These are phyloP conservation scores for Alternaria sp. DNA, from an alignment of 2,329 filamentous ascomycete species.

Conservation along the genomic window DNA sequence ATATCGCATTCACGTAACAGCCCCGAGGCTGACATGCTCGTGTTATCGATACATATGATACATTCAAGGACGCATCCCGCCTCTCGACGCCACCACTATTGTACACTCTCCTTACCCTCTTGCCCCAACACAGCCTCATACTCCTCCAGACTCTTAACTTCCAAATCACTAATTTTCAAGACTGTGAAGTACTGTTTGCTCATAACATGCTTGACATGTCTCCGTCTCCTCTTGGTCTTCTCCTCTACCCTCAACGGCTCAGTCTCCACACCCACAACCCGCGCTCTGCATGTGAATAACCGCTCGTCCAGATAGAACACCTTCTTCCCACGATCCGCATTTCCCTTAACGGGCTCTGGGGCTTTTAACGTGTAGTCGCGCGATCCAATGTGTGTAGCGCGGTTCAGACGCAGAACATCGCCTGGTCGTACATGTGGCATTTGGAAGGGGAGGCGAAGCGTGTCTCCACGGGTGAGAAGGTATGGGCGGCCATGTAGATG, in stretches of 20 bases:
- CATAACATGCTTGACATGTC: constrained; percentile 73
- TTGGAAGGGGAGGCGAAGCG: constrained; percentile 57
- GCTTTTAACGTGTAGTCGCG: constrained; percentile 87
- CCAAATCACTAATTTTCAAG: constrained; percentile 81
- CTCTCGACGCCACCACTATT: constrained; percentile 4
- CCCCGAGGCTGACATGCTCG: not conserved
- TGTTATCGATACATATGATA: constrained; percentile 25
- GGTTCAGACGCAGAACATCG: constrained; percentile 86
- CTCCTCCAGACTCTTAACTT: constrained; percentile 66
- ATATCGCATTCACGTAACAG: not conserved
- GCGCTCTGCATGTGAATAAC: constrained; percentile 83
- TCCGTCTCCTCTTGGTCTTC: constrained; percentile 70
- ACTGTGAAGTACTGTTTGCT: constrained; percentile 94
- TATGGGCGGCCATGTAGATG: constrained; percentile 83
- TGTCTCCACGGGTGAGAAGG: constrained; percentile 69
- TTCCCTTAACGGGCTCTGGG: constrained; percentile 39
- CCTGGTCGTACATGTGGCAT: constrained; percentile 67
- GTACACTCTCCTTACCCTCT: constrained; percentile 4
- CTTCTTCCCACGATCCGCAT: constrained; percentile 42
- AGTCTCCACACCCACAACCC: constrained; percentile 82
- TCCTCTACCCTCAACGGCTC: constrained; percentile 64
- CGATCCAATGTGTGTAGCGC: constrained; percentile 80
- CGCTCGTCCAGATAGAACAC: constrained; percentile 76
- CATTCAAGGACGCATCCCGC: constrained; percentile 4
- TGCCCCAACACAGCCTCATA: constrained; percentile 50